Percentiles rank a stretch among this genome's conserved stretches.
Conservation (phyloP, 768 basidiomycete genomes). For the Collybia mongolica region DNA sequence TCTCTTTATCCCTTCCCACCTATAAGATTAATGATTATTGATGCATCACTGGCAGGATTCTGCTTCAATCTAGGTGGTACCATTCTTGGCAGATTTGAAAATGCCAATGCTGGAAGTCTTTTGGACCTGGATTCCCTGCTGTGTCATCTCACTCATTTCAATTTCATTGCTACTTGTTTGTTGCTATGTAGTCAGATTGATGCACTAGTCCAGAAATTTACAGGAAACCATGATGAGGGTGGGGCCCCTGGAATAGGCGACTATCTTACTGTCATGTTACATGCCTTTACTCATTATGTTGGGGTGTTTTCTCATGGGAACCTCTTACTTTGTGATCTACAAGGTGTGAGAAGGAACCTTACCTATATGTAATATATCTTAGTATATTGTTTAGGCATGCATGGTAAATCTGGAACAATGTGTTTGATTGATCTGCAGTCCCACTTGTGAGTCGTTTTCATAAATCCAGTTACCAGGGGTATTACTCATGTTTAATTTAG, state of each 20-base stretch:
- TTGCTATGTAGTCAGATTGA: slow-evolving; percentile 12
- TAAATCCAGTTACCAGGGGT: neutral
- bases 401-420: slow-evolving; percentile 2
- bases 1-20: neutral
- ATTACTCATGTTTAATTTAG: neutral
- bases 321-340: slow-evolving; percentile 9
- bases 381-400: slow-evolving; percentile 1
- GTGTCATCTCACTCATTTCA: neutral
- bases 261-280: slow-evolving; percentile 12
- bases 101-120: neutral
- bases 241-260: slow-evolving; percentile 3
- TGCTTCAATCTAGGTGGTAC: slow-evolving; percentile 8
- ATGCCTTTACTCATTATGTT: slow-evolving; percentile 19
- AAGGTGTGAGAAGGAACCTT: neutral
- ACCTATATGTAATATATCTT: neutral
- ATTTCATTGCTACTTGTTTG: slow-evolving; percentile 17
- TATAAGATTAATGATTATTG: neutral
- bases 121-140: neutral
- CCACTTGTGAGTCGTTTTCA: neutral
- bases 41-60: slow-evolving; percentile 3
- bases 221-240: slow-evolving; percentile 15
- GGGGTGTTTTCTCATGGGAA: slow-evolving; percentile 3
- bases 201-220: slow-evolving; percentile 16
- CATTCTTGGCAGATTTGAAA: slow-evolving; percentile 6
- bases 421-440: slow-evolving; percentile 11